These are phyloP conservation scores for Eucalyptus virginea DNA, from an alignment of 345 rosid species.

Conservation along the genomic window DNA sequence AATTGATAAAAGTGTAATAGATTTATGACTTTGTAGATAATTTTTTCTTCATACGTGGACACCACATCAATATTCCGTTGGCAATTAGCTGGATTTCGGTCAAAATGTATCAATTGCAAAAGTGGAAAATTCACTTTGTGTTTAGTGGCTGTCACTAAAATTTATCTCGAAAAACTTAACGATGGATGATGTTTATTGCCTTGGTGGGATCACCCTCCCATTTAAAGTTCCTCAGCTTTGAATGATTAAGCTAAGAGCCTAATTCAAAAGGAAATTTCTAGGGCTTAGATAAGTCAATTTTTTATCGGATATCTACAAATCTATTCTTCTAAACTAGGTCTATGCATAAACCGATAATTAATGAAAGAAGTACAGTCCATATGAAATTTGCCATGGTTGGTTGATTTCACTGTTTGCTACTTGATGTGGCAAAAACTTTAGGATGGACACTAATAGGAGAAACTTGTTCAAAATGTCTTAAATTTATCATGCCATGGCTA, in stretches of 20 bases:
- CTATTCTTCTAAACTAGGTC: not conserved
- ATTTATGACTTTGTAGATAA: too few species aligned
- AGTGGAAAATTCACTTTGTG: not conserved
- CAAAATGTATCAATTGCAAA: not conserved
- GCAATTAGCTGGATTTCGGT: not conserved
- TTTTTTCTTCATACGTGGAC: too few species aligned
- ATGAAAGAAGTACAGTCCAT: not conserved
- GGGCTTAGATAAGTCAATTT: not conserved
- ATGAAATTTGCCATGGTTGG: not conserved
- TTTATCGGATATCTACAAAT: not conserved
- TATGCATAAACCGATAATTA: not conserved
- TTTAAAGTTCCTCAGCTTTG: not conserved
- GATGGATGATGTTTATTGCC: not conserved
- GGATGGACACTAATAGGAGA: not conserved
- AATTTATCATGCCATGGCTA: rapidly evolving
- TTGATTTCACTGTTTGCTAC: not conserved
- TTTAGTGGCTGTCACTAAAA: not conserved
- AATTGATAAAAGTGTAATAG: too few species aligned
- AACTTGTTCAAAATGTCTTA: not conserved
- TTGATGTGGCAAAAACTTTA: not conserved
- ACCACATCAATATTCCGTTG: not conserved
- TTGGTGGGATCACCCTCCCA: not conserved
- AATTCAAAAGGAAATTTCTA: not conserved
- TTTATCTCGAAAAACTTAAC: not conserved
- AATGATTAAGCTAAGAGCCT: not conserved